Evolutionary conservation across 2,329 filamentous ascomycete species (phyloP), one percentile per base, ranked within the genome.

Genomic region (Apiospora rasikravindrae): DNA sequence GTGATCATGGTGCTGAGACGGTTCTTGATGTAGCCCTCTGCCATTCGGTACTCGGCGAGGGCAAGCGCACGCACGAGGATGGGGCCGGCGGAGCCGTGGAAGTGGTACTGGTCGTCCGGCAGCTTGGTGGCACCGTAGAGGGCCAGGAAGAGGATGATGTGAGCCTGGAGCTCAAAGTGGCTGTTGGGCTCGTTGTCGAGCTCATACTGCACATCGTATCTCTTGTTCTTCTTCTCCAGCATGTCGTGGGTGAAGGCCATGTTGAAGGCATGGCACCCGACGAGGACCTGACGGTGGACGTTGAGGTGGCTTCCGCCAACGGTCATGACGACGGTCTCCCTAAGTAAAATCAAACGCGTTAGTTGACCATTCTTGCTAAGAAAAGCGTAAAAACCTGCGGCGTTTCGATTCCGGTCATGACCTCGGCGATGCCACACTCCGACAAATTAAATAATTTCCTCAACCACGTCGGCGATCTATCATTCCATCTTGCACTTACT

Each of bases 111-210:
- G 19, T 22, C 22, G 4, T 33, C 26, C 1, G 69, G 69, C 0
- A 71, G 40, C 22, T 33, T 22, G 16, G 13, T 49, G 3, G 5
- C 40, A 19, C 69, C 69, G 57, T 71, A 71, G 26, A 71, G 45
- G 10, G 57, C 69, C 5, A 71, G 26, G 24, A 67, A 22, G 1
- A 71, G 42, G 24, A 71, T 19, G 2, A 71, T 14, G 26, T 64
- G 66, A 6, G 66, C 57, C 16, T 71, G 64, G 57, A 51, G 40
- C 19, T 71, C 69, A n/a, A 37, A 44, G 10, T 67, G 44, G 19
- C 11, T 14, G n/a, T 37, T 49, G 11, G 42, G 40, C 26, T 67
- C 45, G 10, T 6, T 26, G 8, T 29, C 37, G 3, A 47, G 26
- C 29, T 64, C 57, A 19, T 64, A 64, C 33, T n/a, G 7, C 19